Evolutionary conservation across 2,329 filamentous ascomycete species (phyloP), one percentile per base, ranked within the genome.

Genomic region (Fusarium humuli): DNA sequence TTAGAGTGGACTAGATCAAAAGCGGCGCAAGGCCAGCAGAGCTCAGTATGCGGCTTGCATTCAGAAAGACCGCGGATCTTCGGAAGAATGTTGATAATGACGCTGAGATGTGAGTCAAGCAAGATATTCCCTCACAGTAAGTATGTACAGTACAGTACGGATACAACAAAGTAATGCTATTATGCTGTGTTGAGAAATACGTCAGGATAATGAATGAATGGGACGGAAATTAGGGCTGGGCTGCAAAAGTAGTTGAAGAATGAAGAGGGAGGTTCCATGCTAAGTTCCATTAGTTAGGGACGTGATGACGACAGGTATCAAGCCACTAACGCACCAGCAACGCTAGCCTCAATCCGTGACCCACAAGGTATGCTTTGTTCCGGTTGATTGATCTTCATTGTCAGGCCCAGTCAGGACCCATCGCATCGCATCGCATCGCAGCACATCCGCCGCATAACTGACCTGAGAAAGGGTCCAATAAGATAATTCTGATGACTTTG

Each of bases 221-320:
- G 55, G 58, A 56, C 41, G 52, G 61, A 61, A 47, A 55, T 44
- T 69, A 71, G 57, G 48, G 60, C 45, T 46, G 57, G 48, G 60
- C 45, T 46, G 49, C 48, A 42, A 62, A 63, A 70, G 57, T 58
- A 47, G 53, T 56, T 50, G 48, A 52, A 47, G 49, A 66, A 62
- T 37, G 60, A 61, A 34, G 68, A 50, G 61, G 58, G 53, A 69
- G 62, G 56, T 64, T 69, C 60, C 59, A 61, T 68, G 57, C 61
- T 70, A 37, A 37, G 34, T 37, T 37, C 34, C 34, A 37, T 37
- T n/a, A 61, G 54, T 47, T 46, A 55, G 34, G 49, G 50, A 41
- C 42, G 22, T 58, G 65, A 61, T 76, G 73, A 76, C 74, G 74
- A 76, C 73, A 72, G 59, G 67, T 72, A 62, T 73, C 57, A 69